Evolutionary conservation across 2,329 filamentous ascomycete species (phyloP).

Genomic region (Akanthomyces uredinophilus): DNA sequence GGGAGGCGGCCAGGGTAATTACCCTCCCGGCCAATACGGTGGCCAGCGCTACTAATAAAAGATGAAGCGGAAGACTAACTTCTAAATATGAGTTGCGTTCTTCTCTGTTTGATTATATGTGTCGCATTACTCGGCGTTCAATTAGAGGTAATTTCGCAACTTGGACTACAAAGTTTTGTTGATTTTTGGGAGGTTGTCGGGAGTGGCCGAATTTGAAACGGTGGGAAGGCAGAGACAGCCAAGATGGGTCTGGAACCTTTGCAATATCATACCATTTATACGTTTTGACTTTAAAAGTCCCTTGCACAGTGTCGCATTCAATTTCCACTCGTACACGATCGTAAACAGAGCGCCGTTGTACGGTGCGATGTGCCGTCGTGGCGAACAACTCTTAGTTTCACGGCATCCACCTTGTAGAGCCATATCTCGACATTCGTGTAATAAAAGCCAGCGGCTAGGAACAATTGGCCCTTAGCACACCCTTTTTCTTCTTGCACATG

Average conservation of each 20-base stretch:
- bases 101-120: conserved; percentile 3
- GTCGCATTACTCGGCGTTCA: conserved; percentile 9
- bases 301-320: background rate
- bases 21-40: conserved; percentile 3
- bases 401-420: background rate
- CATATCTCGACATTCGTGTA: background rate
- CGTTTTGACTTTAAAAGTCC: background rate
- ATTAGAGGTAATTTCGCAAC: background rate
- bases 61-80: background rate
- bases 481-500: background rate
- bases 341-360: background rate
- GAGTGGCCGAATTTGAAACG: background rate
- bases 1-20: background rate
- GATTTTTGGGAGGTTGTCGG: background rate
- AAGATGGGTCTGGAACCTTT: background rate
- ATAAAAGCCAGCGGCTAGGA: background rate
- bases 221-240: background rate
- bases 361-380: background rate
- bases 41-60: conserved; percentile 6
- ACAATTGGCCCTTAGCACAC: background rate
- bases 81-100: background rate
- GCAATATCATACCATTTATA: background rate
- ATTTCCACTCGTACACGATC: background rate
- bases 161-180: background rate
- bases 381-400: background rate